Evolutionary conservation across 2,329 filamentous ascomycete genomes (phyloP).

Genomic region (Bisporella sp.): DNA sequence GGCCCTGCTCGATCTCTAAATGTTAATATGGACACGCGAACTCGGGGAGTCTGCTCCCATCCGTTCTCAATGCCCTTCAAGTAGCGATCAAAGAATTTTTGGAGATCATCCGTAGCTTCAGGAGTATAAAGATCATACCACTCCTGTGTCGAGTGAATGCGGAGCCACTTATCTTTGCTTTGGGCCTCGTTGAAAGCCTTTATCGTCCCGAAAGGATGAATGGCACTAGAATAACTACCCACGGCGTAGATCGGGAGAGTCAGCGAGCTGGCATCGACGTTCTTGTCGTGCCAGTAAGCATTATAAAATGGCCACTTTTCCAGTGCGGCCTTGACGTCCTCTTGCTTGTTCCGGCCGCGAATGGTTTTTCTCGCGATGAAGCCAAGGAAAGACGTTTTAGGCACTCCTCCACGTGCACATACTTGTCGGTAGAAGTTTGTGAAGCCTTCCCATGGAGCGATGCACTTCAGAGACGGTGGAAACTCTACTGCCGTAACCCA

Average conservation of each 20-base stretch:
- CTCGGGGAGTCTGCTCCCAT: conserved; percentile 39
- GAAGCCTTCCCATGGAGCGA: conserved; percentile 14
- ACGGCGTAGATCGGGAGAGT: conserved; percentile 10
- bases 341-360: background rate
- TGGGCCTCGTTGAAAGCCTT: conserved; percentile 1
- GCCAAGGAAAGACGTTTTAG: conserved; percentile 1
- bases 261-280: conserved; percentile 5
- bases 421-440: conserved; percentile 12
- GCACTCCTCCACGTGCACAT: conserved; percentile 10
- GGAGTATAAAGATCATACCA: conserved; percentile 37
- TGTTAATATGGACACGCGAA: conserved; percentile 30
- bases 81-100: conserved; percentile 39
- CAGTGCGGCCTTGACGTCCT: conserved; percentile 9
- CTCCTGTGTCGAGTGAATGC: conserved; percentile 30
- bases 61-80: conserved; percentile 36
- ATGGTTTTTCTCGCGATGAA: background rate
- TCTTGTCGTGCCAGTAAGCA: conserved; percentile 13
- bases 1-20: conserved; percentile 6
- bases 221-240: conserved; percentile 3
- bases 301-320: conserved; percentile 2
- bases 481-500: conserved; percentile 18
- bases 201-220: conserved; percentile 8
- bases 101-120: conserved; percentile 31
- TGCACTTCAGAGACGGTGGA: conserved; percentile 10
- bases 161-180: conserved; percentile 9